Evolutionary conservation across 2,329 filamentous ascomycete species (phyloP), one percentile per base, ranked within the genome.

Genomic region (Colletotrichum tamarilloi): DNA sequence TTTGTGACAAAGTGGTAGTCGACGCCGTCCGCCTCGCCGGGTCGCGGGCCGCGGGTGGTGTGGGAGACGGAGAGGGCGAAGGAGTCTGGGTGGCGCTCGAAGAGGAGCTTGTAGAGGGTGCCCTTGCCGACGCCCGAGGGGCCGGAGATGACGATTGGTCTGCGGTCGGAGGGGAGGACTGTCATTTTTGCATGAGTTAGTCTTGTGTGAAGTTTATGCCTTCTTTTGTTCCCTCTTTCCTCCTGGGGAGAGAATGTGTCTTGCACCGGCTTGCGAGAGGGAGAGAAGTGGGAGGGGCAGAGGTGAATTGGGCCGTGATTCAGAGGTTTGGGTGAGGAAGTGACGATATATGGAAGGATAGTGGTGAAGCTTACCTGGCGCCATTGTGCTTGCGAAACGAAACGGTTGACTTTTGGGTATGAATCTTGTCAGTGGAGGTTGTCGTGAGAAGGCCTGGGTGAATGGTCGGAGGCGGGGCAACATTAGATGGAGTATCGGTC

Each of bases 41-140:
- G 85, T 28, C 95, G 92, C 1, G 95, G 95, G 1, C 84, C 78
- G 49, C 95, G 92, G 32, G 95, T 98, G 8, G 95, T 98, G 87
- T 98, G 92, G 74, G 89, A 90, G 72, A 92, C 88, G 71, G 89
- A 89, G 38, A 90, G 86, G 26, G 85, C 82, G 78, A 89, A 89
- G 76, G 80, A 82, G 69, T 87, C 84, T 16, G 86, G 86, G 81
- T 89, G 85, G 71, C 78, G 77, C 53, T 88, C 85, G 81, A 95
- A 93, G 62, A 96, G 91, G 60, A 89, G 87, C 79, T 91, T 91
- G 82, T 94, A 92, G 74, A 96, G 91, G 14, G 94, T 96, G 77
- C 92, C 93, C 85, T 97, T 97, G 77, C 94, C 94, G 60, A 94
- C 90, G 81, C 94, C 94, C 12, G 91, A 93, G 74, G 94, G 94